Evolutionary conservation across 441 rosid genomes (phyloP).

Genomic region (Flueggea neowawraea): DNA sequence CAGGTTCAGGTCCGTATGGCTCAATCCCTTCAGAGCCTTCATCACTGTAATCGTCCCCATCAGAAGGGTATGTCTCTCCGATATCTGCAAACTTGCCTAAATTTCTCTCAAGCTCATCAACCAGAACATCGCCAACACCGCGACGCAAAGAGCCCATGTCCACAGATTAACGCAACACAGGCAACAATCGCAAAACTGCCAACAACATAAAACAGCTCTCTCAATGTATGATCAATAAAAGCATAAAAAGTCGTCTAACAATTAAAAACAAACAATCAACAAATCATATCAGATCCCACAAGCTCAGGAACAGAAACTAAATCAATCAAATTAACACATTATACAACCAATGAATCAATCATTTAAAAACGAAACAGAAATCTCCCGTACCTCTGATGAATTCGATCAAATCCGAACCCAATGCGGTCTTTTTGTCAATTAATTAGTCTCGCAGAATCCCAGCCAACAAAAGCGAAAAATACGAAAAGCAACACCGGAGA

Average conservation of each 20-base stretch:
- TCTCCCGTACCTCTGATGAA: neutral
- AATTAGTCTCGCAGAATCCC: no score
- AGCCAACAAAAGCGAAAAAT: no score
- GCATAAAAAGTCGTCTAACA: no score
- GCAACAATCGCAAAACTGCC: no score
- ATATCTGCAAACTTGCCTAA: conserved; percentile 24
- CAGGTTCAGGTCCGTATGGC: conserved; percentile 13
- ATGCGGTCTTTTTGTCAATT: no score
- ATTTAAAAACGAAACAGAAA: neutral
- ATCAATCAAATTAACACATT: conserved; percentile 2
- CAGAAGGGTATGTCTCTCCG: conserved; percentile 27
- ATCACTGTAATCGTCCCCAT: conserved; percentile 31
- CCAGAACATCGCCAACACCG: conserved; percentile 21
- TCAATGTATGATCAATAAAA: no score
- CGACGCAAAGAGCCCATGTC: conserved; percentile 6
- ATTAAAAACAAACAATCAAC: no score
- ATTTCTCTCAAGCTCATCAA: conserved; percentile 35
- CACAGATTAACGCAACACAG: conserved; percentile 14
- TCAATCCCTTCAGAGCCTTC: conserved; percentile 29
- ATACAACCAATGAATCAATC: neutral
- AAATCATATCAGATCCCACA: no score
- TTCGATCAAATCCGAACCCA: no score
- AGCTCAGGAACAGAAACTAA: no score
- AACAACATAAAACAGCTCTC: no score
- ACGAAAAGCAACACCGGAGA: no score